Evolutionary conservation across 805 yeast species (phyloP), one percentile per base, ranked within the genome.

Genomic region (Starmerella sp.): DNA sequence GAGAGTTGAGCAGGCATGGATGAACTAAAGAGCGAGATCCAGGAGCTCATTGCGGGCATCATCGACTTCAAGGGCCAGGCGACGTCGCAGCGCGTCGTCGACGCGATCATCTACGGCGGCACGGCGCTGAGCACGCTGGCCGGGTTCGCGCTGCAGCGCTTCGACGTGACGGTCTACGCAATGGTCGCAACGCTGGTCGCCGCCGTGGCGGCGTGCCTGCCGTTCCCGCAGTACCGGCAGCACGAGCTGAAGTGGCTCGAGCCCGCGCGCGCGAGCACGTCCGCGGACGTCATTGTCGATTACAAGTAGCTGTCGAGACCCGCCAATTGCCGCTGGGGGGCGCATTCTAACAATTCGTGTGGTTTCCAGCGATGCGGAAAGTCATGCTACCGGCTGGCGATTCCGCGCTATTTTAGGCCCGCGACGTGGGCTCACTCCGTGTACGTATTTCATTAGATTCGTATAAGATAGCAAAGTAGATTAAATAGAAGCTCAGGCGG

Each of bases 1-100:
- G 22, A 22, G 22, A 22, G 22, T 22, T 22, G 22, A 22, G 13
- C 13, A 5, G 22, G 32, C 28, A 57, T 58, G 60, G 63, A 61
- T 51, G 59, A 60, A 44, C 45, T 62, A 14, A 48, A 47, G 51
- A 47, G 51, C 13, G 35, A 52, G 14, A 46, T 54, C 17, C 48
- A 58, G 52, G 35, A 39, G 6, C 49, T 43, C 36, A 50, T 60
- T 14, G 59, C 59, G 15, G 66, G 66, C 10, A 54, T 59, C 34
- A 62, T 62, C 15, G 66, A 63, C 55, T 63, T 62, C 58, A 47
- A 56, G 44, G 66, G 66, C 54, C 66, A 63, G 53, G 48, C 46
- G 34, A 39, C 22, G 10, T 63, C 60, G 30, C 49, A 46, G n/a
- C 29, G 11, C 28, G 42, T 11, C 14, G 51, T 50, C 17, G 30